Conservation (phyloP, 2,329 filamentous ascomycete species). For the Stemphylium beticola region DNA sequence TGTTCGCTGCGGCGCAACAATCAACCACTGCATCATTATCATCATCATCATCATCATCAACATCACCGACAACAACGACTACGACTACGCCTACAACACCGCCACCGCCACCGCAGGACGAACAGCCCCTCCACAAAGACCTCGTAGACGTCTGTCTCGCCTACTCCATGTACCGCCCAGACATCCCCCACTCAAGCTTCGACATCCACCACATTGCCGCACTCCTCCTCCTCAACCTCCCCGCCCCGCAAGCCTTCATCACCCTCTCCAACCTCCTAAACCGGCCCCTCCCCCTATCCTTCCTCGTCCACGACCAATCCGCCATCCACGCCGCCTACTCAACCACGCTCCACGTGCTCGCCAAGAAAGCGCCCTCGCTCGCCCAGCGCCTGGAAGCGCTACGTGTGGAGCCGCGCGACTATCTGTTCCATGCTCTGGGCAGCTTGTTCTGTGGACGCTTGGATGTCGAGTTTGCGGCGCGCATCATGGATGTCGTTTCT, state of each 20-base stretch:
- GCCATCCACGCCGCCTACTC: slow-evolving; percentile 73
- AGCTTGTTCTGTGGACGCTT: slow-evolving; percentile 67
- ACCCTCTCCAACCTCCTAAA: slow-evolving; percentile 79
- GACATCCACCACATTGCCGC: slow-evolving; percentile 79
- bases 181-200: slow-evolving; percentile 73
- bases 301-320: slow-evolving; percentile 72
- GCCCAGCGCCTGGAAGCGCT: slow-evolving; percentile 64
- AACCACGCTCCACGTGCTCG: slow-evolving; percentile 70
- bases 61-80: slow-evolving; percentile 10
- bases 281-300: slow-evolving; percentile 74
- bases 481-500: slow-evolving; percentile 82
- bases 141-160: slow-evolving; percentile 77
- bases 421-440: slow-evolving; percentile 67
- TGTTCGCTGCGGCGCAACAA: slow-evolving; percentile 63
- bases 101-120: slow-evolving; percentile 45
- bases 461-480: slow-evolving; percentile 71
- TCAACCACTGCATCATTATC: no score
- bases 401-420: slow-evolving; percentile 53
- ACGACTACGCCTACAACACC: slow-evolving; percentile 14
- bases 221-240: slow-evolving; percentile 73
- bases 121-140: slow-evolving; percentile 70
- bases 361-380: slow-evolving; percentile 68
- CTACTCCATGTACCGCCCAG: slow-evolving; percentile 81
- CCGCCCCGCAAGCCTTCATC: slow-evolving; percentile 70
- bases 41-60: no score